phyloP scores from a whole-genome alignment of 1,284 basidiomycete species.

The Neotropicomus parvogracilis region DNA sequence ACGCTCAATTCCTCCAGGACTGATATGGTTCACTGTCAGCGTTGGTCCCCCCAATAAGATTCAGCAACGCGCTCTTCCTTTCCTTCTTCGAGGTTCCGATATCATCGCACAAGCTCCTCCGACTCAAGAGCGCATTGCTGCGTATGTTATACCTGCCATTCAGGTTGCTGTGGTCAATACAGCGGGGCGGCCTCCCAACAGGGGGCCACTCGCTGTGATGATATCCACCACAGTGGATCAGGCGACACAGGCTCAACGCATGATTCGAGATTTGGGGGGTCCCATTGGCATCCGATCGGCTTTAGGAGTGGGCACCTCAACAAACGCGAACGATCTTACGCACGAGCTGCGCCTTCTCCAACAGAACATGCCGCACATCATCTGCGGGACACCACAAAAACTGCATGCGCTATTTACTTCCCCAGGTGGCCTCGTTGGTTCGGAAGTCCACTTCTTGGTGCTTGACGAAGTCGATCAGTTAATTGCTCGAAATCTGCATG shows the following conservation, averaged over 20 bases:
- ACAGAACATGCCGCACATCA: conserved; percentile 89
- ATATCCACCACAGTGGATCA: conserved; percentile 98
- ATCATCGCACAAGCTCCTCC: conserved; percentile 98
- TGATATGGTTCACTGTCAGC: conserved; percentile 39
- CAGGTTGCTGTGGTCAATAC: conserved; percentile 75
- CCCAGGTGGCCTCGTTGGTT: conserved; percentile 68
- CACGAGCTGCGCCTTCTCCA: conserved; percentile 83
- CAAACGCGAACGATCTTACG: conserved; percentile 59
- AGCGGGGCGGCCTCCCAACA: conserved; percentile 49
- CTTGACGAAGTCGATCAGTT: conserved; percentile 97
- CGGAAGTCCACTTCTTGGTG: conserved; percentile 87
- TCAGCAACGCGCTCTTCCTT: conserved; percentile 93
- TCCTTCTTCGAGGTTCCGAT: conserved; percentile 89
- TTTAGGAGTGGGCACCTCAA: conserved; percentile 75
- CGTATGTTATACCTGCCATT: conserved; percentile 92
- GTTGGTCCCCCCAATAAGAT: conserved; percentile 98
- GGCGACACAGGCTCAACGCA: conserved; percentile 95
- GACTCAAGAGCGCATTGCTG: conserved; percentile 96
- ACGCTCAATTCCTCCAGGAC: conserved; percentile 12
- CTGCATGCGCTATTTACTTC: conserved; percentile 89
- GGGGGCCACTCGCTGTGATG: conserved; percentile 86
- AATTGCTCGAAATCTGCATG: conserved; percentile 94
- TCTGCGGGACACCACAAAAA: conserved; percentile 96
- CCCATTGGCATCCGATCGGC: conserved; percentile 87
- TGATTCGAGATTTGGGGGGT: conserved; percentile 91